phyloP scores from a whole-genome alignment of 2,329 filamentous ascomycete species.

The Neonectria neomacrospora region DNA sequence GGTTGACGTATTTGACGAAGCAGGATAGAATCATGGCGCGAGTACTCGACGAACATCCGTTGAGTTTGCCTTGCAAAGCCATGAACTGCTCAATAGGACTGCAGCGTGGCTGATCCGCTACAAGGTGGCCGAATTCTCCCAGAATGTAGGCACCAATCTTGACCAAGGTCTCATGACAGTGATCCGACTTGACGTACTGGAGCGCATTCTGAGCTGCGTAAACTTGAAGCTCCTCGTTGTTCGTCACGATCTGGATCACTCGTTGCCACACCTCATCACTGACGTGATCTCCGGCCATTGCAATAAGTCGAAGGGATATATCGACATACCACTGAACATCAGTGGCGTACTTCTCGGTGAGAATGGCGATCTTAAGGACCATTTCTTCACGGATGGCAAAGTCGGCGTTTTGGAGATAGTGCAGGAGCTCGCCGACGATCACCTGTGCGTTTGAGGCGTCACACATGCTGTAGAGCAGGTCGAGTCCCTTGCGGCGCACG shows the following conservation, averaged over 20 bases:
- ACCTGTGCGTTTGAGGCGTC: conserved; percentile 93
- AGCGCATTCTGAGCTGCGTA: conserved; percentile 95
- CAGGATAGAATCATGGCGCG: conserved; percentile 94
- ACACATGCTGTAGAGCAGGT: conserved; percentile 99
- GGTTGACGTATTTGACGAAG: conserved; percentile 97
- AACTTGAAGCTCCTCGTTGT: conserved; percentile 97
- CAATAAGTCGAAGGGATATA: conserved; percentile 92
- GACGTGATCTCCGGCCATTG: conserved; percentile 97
- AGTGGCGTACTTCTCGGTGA: conserved; percentile 98
- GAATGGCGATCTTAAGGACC: conserved; percentile 97
- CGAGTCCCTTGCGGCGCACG: conserved; percentile 92
- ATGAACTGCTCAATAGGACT: conserved; percentile 98
- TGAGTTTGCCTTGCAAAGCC: conserved; percentile 89
- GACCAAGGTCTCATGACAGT: conserved; percentile 95
- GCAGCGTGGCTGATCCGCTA: conserved; percentile 90
- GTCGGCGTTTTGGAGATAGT: conserved; percentile 95
- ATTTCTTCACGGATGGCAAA: conserved; percentile 99
- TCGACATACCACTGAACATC: conserved; percentile 99
- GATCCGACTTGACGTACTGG: conserved; percentile 90
- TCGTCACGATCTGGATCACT: conserved; percentile 98
- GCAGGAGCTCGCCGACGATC: conserved; percentile 92
- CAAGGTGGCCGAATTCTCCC: conserved; percentile 95
- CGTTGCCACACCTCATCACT: conserved; percentile 99
- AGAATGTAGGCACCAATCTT: conserved; percentile 98
- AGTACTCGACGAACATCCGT: conserved; percentile 87